Evolutionary conservation across 257 asterid species (phyloP).

Genomic region (Primulina tabacum): DNA sequence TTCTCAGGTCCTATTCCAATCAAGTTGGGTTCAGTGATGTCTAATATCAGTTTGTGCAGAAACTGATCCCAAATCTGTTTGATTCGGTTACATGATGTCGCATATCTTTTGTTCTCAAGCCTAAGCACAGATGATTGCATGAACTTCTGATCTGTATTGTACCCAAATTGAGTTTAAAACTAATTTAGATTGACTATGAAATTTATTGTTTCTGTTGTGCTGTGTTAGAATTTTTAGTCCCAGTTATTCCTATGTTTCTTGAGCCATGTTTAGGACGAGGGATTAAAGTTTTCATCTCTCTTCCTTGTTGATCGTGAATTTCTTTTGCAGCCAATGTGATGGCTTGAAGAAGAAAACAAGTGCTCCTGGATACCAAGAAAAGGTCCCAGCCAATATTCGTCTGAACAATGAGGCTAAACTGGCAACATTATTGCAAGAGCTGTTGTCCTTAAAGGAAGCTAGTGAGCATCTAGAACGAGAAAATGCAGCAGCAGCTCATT

Average conservation of each 20-base stretch:
- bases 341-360: constrained; percentile 47
- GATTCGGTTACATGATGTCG: not conserved
- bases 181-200: not conserved
- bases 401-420: constrained; percentile 54
- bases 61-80: not conserved
- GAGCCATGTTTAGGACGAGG: not conserved
- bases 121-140: not conserved
- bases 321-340: constrained; percentile 65
- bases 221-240: not conserved
- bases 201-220: not conserved
- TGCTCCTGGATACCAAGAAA: constrained; percentile 69
- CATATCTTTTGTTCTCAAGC: not conserved
- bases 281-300: not conserved
- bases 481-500: constrained; percentile 19
- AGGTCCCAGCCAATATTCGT: constrained; percentile 59
- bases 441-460: constrained; percentile 54
- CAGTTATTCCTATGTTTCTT: not conserved
- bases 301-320: not conserved
- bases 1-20: not conserved
- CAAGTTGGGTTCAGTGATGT: not conserved
- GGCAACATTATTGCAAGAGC: constrained; percentile 50
- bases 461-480: constrained; percentile 50
- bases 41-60: not conserved
- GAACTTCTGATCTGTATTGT: not conserved
- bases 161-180: not conserved